phyloP scores from a whole-genome alignment of 2,329 filamentous ascomycete species.

The Thelonectria blattea region DNA sequence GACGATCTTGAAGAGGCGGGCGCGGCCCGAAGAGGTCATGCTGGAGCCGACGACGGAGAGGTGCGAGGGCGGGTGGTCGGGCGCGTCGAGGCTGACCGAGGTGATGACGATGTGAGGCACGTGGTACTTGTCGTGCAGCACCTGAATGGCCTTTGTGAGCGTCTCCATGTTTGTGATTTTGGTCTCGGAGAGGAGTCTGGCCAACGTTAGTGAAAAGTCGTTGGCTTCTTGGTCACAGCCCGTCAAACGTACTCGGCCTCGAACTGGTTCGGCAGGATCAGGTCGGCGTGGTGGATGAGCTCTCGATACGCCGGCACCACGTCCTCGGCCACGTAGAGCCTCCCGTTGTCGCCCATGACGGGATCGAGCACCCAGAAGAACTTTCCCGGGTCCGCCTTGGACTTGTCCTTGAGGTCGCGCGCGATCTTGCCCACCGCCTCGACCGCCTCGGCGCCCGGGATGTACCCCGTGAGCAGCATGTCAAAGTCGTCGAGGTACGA shows the following conservation, averaged over 20 bases:
- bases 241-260: slow-evolving; percentile 79
- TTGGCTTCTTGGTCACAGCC: background rate
- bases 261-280: slow-evolving; percentile 96
- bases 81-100: slow-evolving; percentile 73
- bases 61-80: slow-evolving; percentile 54
- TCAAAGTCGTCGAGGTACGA: slow-evolving; percentile 89
- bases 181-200: slow-evolving; percentile 81
- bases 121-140: slow-evolving; percentile 75
- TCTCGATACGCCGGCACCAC: slow-evolving; percentile 90
- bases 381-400: slow-evolving; percentile 66
- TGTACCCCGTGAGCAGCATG: slow-evolving; percentile 93
- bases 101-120: slow-evolving; percentile 93
- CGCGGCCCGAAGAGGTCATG: slow-evolving; percentile 64
- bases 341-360: slow-evolving; percentile 96
- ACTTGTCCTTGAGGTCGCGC: slow-evolving; percentile 74
- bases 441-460: slow-evolving; percentile 85
- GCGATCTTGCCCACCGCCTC: slow-evolving; percentile 85
- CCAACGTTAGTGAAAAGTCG: background rate
- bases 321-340: slow-evolving; percentile 88
- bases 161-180: slow-evolving; percentile 78
- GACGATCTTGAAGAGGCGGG: slow-evolving; percentile 87
- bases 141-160: slow-evolving; percentile 75
- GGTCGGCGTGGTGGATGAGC: slow-evolving; percentile 79
- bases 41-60: slow-evolving; percentile 81
- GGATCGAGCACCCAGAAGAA: slow-evolving; percentile 99